Evolutionary conservation across 257 asterid species (phyloP).

Genomic region (Penstemon eatonii): DNA sequence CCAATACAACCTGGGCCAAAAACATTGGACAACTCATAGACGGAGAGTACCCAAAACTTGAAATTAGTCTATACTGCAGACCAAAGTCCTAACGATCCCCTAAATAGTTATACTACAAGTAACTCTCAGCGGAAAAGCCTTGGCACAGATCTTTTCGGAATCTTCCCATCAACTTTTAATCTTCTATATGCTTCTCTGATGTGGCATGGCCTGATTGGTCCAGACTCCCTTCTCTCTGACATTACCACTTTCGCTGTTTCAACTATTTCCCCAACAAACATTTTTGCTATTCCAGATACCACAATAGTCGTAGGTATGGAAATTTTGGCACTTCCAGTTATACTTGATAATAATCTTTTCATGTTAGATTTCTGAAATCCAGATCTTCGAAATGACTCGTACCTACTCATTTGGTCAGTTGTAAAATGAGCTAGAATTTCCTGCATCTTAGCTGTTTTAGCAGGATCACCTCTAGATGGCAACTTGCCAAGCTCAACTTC

Average conservation of each 20-base stretch:
- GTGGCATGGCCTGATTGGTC: constrained; percentile 97
- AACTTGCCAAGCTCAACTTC: constrained; percentile 81
- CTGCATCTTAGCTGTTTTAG: constrained; percentile 87
- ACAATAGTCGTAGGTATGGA: constrained; percentile 80
- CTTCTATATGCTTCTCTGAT: constrained; percentile 92
- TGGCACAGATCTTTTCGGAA: constrained; percentile 78
- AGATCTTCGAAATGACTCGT: constrained; percentile 85
- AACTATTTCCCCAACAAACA: constrained; percentile 90
- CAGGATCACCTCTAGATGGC: constrained; percentile 68
- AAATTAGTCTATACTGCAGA: too few species aligned
- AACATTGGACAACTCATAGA: too few species aligned
- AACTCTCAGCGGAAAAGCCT: constrained; percentile 72
- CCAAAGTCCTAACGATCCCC: too few species aligned
- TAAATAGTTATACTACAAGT: too few species aligned
- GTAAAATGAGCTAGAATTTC: constrained; percentile 75
- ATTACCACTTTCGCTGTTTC: constrained; percentile 81
- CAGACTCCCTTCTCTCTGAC: constrained; percentile 76
- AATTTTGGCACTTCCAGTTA: constrained; percentile 80
- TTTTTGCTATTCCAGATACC: constrained; percentile 84
- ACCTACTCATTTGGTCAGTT: constrained; percentile 85
- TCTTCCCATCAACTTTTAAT: constrained; percentile 83
- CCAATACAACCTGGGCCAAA: too few species aligned
- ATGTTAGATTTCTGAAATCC: constrained; percentile 86
- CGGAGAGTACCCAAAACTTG: too few species aligned
- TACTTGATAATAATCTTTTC: constrained; percentile 69